Evolutionary conservation across 148 eudicot genomes (phyloP), one percentile per base, ranked within the genome.

Genomic region (Chenopodium suecicum): DNA sequence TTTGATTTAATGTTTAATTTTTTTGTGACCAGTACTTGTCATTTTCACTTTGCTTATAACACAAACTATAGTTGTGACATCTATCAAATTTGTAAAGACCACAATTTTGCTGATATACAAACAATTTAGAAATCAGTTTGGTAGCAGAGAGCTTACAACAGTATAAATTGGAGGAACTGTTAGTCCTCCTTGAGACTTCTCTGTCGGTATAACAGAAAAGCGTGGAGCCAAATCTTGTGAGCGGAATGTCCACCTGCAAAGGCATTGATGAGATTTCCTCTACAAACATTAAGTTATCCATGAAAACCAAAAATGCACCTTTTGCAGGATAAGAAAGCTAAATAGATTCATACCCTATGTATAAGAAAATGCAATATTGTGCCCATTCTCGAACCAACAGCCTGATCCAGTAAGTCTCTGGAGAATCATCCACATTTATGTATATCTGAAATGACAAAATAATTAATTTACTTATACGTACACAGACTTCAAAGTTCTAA

Each of bases 181-280:
- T 74, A 82, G 75, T 25, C 91, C 90, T 48, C 82, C 88, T 75
- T 87, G 90, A 58, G 86, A 88, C 83, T 89, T 96, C 76, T 89
- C 82, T 80, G 86, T 85, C 3, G 99, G 98, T 90, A 96, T 92
- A 75, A 96, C 88, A 12, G 97, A 91, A 85, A 96, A 96, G 68
- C 85, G 93, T 22, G 97, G 98, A 23, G 91, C 92, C 81, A 90
- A 77, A 73, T 96, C 90, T 82, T 90, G 94, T 79, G 94, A 90
- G 78, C 99, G 91, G 86, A 96, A 96, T 70, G 88, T 96, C 97
- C 97, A 96, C 84, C 99, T 96, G 92, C 12, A 31, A 77, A 34
- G 63, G 25, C 44, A 68, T 74, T 41, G 4, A 20, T 52, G 14
- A 74, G 9, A 23, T 31, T 58, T 69, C 54, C 19, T 41, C 4